These are phyloP conservation scores for Colletotrichum orbiculare DNA, from an alignment of 2,329 filamentous ascomycete genomes.

Conservation along the genomic window DNA sequence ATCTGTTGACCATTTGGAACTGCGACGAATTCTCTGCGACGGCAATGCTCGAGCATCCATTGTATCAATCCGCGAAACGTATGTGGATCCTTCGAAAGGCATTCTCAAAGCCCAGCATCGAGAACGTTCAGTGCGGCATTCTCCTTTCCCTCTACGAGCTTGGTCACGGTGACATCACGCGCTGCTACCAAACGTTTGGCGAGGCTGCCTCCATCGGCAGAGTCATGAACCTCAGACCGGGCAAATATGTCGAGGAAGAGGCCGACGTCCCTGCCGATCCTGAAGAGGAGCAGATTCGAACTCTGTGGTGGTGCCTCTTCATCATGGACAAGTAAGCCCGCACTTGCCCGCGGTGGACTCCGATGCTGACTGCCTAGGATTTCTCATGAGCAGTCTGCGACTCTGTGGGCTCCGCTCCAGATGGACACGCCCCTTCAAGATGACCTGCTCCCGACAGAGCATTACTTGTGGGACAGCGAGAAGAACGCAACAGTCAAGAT, in stretches of 20 bases:
- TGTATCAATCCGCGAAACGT: slow-evolving; percentile 53
- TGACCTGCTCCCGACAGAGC: slow-evolving; percentile 48
- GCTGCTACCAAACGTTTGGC: slow-evolving; percentile 56
- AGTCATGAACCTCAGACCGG: slow-evolving; percentile 50
- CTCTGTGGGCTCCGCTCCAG: slow-evolving; percentile 47
- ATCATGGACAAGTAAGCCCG: slow-evolving; percentile 54
- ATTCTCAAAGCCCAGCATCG: slow-evolving; percentile 49
- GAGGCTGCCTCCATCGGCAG: slow-evolving; percentile 52
- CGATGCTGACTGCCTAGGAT: slow-evolving; percentile 39
- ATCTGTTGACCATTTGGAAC: slow-evolving; percentile 50
- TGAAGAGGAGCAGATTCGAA: slow-evolving; percentile 52
- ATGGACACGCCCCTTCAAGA: slow-evolving; percentile 50
- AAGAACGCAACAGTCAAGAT: slow-evolving; percentile 39
- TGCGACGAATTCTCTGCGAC: slow-evolving; percentile 49
- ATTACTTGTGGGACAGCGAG: slow-evolving; percentile 46
- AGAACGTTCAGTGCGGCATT: slow-evolving; percentile 54
- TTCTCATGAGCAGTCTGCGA: slow-evolving; percentile 46
- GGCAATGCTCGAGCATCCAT: slow-evolving; percentile 52
- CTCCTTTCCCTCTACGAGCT: slow-evolving; percentile 57
- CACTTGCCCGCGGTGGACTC: not conserved
- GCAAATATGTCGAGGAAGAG: slow-evolving; percentile 47
- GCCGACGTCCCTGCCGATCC: slow-evolving; percentile 43
- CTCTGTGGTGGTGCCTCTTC: slow-evolving; percentile 57
- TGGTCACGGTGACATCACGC: slow-evolving; percentile 53
- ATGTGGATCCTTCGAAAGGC: slow-evolving; percentile 50